Percentiles rank a stretch among this genome's conserved stretches.
Conservation (phyloP, 1,284 basidiomycete genomes). For the Ceratorhiza oryzae-sativae region DNA sequence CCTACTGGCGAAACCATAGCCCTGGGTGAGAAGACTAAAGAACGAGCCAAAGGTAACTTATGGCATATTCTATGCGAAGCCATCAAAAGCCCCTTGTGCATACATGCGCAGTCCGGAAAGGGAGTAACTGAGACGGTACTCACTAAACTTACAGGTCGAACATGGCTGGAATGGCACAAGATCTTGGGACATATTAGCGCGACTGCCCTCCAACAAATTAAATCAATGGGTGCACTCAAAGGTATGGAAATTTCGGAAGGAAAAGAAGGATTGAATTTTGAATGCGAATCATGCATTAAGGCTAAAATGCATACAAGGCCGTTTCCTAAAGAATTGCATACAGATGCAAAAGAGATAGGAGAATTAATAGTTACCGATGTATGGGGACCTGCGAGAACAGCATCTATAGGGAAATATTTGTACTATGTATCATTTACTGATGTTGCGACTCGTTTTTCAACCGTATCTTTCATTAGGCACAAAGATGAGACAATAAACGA, state of each 20-base stretch:
- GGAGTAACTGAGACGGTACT: not conserved
- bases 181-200: not conserved
- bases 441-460: conserved; percentile 41
- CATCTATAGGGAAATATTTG: conserved; percentile 43
- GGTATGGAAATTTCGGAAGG: not conserved
- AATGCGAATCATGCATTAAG: not conserved
- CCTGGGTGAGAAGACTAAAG: not conserved
- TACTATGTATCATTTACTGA: conserved; percentile 50
- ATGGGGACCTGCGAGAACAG: not conserved
- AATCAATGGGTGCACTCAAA: not conserved
- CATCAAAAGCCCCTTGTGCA: not conserved
- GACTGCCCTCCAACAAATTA: not conserved
- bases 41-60: not conserved
- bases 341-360: not conserved
- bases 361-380: not conserved
- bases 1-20: not conserved
- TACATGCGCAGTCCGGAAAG: not conserved
- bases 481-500: conserved; percentile 45
- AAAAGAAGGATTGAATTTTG: conserved; percentile 39
- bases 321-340: not conserved
- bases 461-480: conserved; percentile 37
- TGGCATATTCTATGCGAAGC: not conserved
- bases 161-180: conserved; percentile 44
- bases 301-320: not conserved
- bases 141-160: not conserved